phyloP scores from a whole-genome alignment of 371 early-diverging fungal species.

The Zychaea mexicana region DNA sequence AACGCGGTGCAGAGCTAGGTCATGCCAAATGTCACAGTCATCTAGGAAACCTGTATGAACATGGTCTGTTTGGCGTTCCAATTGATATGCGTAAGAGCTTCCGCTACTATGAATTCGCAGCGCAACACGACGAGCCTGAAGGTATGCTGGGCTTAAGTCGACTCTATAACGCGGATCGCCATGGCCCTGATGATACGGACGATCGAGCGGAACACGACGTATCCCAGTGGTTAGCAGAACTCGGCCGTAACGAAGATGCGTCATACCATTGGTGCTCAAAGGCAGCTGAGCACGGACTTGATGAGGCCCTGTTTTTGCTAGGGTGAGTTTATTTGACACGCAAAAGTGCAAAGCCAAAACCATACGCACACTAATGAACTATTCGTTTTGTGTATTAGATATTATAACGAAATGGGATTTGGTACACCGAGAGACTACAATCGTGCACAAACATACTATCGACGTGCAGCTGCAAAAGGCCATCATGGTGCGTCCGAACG shows the following conservation, averaged over 20 bases:
- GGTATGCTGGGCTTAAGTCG: conserved; percentile 35
- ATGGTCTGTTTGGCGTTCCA: conserved; percentile 21
- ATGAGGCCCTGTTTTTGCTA: conserved; percentile 35
- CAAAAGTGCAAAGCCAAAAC: too few species aligned
- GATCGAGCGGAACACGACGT: conserved; percentile 24
- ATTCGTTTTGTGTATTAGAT: conserved; percentile 18
- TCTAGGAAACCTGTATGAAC: conserved; percentile 27
- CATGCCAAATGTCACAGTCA: conserved; percentile 20
- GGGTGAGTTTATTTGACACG: conserved; percentile 11
- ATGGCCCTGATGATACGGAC: conserved; percentile 23
- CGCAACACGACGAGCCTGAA: conserved; percentile 11
- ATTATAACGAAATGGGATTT: conserved; percentile 32
- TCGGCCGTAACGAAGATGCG: conserved; percentile 45
- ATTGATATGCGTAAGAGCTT: conserved; percentile 23
- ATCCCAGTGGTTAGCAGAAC: conserved; percentile 33
- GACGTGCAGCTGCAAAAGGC: conserved; percentile 26
- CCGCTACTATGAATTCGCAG: conserved; percentile 24
- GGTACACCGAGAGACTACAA: conserved; percentile 23
- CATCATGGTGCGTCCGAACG: conserved; percentile 18
- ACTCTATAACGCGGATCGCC: conserved; percentile 23
- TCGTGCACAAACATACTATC: conserved; percentile 21
- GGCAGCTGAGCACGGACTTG: conserved; percentile 36
- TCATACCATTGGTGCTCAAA: conserved; percentile 48
- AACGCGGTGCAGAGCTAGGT: conserved; percentile 24
- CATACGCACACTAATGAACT: too few species aligned